Evolutionary conservation across 1,284 basidiomycete genomes (phyloP).

Genomic region (Boletus chippewaensis): DNA sequence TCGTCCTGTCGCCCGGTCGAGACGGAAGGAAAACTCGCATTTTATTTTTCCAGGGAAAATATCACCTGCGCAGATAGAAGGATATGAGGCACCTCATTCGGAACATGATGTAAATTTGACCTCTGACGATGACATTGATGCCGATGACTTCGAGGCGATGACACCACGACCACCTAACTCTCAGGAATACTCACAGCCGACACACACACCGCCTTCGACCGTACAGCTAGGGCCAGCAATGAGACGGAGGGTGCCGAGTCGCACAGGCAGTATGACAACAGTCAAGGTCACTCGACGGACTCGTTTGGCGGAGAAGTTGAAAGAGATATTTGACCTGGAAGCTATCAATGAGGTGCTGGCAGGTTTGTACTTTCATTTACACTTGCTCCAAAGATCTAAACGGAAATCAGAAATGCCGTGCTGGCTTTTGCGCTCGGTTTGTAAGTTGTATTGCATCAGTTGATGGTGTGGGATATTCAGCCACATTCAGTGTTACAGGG

Average conservation of each 20-base stretch:
- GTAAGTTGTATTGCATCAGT: slow-evolving; percentile 46
- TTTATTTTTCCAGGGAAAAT: slow-evolving; percentile 28
- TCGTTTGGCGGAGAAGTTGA: slow-evolving; percentile 74
- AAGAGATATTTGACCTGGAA: slow-evolving; percentile 77
- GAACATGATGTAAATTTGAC: slow-evolving; percentile 27
- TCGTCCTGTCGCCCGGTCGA: slow-evolving; percentile 67
- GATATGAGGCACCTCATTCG: slow-evolving; percentile 19
- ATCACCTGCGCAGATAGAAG: slow-evolving; percentile 18
- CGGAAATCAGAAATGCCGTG: slow-evolving; percentile 68
- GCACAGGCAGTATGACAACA: slow-evolving; percentile 63
- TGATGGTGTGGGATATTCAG: slow-evolving; percentile 7
- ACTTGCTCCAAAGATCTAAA: slow-evolving; percentile 16
- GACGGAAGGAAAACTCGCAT: slow-evolving; percentile 36
- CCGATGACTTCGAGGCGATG: slow-evolving; percentile 44
- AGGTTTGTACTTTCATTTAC: slow-evolving; percentile 41
- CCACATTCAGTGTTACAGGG: slow-evolving; percentile 76
- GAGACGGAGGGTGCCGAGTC: slow-evolving; percentile 29
- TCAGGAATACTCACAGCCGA: slow-evolving; percentile 20
- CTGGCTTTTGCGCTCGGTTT: slow-evolving; percentile 78
- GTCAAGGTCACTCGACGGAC: slow-evolving; percentile 64
- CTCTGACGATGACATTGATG: slow-evolving; percentile 52
- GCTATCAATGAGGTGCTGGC: slow-evolving; percentile 78
- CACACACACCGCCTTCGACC: slow-evolving; percentile 1
- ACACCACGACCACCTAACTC: slow-evolving; percentile 39
- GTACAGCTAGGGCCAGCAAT: slow-evolving; percentile 23